phyloP scores from a whole-genome alignment of 2,329 filamentous ascomycete genomes.

The Aspergillus arachidicola region DNA sequence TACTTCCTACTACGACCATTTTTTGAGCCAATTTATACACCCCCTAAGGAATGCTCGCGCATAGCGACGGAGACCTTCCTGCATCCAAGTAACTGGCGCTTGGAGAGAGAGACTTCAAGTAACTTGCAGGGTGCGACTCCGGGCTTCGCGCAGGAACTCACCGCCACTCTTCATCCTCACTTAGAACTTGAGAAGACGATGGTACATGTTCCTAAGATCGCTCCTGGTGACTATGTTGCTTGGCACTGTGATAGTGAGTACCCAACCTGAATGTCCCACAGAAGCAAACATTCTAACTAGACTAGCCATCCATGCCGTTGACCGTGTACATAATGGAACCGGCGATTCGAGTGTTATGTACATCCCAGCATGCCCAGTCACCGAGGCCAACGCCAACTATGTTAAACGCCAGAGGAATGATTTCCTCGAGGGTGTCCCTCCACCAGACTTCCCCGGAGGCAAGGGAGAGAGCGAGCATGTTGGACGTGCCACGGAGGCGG shows the following conservation, averaged over 20 bases:
- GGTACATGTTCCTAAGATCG: not conserved
- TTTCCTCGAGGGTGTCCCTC: not conserved
- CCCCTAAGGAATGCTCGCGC: not conserved
- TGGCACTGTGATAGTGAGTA: not conserved
- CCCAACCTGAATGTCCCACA: not conserved
- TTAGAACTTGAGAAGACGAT: not conserved
- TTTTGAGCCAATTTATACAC: not conserved
- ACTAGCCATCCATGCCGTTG: not conserved
- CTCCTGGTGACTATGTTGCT: not conserved
- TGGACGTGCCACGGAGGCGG: not conserved
- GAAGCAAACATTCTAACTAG: not conserved
- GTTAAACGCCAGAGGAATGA: not conserved
- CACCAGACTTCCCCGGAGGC: not conserved
- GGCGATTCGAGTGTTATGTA: not conserved
- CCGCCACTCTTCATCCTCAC: not conserved
- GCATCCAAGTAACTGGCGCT: not conserved
- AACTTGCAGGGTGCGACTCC: not conserved
- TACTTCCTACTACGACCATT: not conserved
- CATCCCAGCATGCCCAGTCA: not conserved
- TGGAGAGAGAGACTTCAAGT: not conserved
- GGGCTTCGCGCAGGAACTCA: not conserved
- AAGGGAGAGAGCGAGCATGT: not conserved
- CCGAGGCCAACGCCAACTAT: not conserved
- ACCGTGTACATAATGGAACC: not conserved
- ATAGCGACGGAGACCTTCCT: not conserved